phyloP scores from a whole-genome alignment of 306 rosid genomes.

The Luffa aegyptiaca region DNA sequence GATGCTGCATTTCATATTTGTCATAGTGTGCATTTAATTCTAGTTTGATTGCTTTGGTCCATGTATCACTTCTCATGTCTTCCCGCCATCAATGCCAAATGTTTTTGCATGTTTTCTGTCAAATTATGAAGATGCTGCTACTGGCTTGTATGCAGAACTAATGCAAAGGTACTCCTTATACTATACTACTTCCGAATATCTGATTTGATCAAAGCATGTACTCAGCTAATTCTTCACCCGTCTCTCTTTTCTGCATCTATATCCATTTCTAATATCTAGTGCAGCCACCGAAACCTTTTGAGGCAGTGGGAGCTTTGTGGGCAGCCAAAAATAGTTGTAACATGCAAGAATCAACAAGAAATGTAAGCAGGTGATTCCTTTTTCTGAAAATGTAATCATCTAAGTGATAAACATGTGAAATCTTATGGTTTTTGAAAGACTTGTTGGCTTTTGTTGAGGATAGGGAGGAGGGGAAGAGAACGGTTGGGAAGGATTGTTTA shows the following conservation, averaged over 20 bases:
- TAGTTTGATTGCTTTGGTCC: not conserved
- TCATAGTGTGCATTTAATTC: not conserved
- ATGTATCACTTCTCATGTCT: not conserved
- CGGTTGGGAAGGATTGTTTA: not conserved
- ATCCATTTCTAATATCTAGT: not conserved
- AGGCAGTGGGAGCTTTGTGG: conserved; percentile 83
- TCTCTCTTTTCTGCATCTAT: not conserved
- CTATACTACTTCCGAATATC: not conserved
- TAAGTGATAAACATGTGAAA: not conserved
- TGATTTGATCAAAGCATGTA: not conserved
- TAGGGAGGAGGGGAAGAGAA: not conserved
- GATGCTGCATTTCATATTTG: not conserved
- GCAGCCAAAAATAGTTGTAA: conserved; percentile 81
- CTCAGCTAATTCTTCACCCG: not conserved
- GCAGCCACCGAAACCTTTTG: conserved; percentile 61
- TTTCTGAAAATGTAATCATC: conserved; percentile 10
- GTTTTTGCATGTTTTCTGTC: not conserved
- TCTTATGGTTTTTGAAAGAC: conserved; percentile 1
- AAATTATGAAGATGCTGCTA: conserved; percentile 71
- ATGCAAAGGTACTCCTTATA: conserved; percentile 44
- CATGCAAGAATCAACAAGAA: conserved; percentile 84
- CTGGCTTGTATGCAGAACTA: conserved; percentile 76
- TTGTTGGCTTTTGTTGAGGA: not conserved
- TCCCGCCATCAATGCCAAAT: not conserved
- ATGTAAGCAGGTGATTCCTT: conserved; percentile 45